Base-by-base conservation (phyloP, 2,329 filamentous ascomycete species). In the Penicillium sp. region DNA sequence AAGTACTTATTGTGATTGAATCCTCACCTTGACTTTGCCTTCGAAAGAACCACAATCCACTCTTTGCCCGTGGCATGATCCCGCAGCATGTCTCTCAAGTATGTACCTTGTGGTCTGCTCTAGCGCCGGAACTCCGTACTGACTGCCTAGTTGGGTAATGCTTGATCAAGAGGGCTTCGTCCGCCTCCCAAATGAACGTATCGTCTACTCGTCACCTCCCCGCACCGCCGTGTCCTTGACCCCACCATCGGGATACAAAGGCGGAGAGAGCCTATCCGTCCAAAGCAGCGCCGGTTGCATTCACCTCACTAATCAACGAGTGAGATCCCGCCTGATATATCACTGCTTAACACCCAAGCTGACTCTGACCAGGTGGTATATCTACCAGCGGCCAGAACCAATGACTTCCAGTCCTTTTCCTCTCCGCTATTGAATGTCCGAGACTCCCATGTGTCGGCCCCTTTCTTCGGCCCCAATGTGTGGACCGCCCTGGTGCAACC, bases 401-500 rank as follows among this genome's bases (percentile, higher is more conserved):
- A 77, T 16, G 70, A 84, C 48, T 84, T 97, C 69, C 87, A 93
- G 71, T 96, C 92, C 46, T 97, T 97, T 75, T 91, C 91, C 40
- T 87, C 88, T 0, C 92, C 92, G 39, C 88, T 97, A 56, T 83
- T 96, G 59, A 92, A 93, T 70, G 83, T 96, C 42, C 85, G 90
- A 73, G 93, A 97, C 73, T 89, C 89, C 6, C 90, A 89, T 67
- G 89, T 95, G 56, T 86, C 88, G 31, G 90, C 92, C 3, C 92
- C 93, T 32, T 96, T 92, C 80, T 96, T 96, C 72, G 92, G 93
- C 18, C 88, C 91, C 4, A 97, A 96, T 79, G 88, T 89, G 61
- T 97, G 92, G 92, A 86, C 86, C 52, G 88, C 89, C 22, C 77
- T 88, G 42, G 85, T 95, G 54, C 88, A 88, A 64, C 91, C 93